These are phyloP conservation scores for Bruguiera sexangula DNA, from an alignment of 345 rosid species.

Conservation along the genomic window DNA sequence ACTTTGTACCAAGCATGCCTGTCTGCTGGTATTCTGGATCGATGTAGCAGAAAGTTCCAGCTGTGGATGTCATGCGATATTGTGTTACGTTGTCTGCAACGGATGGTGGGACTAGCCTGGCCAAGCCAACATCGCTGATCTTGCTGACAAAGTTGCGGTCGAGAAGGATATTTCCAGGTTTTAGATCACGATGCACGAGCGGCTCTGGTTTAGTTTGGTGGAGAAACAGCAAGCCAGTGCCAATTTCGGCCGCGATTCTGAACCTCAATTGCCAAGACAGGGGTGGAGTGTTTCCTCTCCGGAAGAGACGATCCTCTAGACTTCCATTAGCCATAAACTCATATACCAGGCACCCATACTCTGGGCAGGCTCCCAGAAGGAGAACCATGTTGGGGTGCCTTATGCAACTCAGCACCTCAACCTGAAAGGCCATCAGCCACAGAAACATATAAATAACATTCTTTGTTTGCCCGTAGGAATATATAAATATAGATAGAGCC, in stretches of 20 bases:
- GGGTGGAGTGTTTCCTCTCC: slow-evolving; percentile 52
- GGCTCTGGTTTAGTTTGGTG: slow-evolving; percentile 95
- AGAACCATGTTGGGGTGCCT: slow-evolving; percentile 93
- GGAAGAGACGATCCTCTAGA: slow-evolving; percentile 75
- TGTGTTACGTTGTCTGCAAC: slow-evolving; percentile 79
- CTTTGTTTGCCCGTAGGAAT: not conserved
- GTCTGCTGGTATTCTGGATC: slow-evolving; percentile 95
- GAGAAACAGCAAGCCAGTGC: slow-evolving; percentile 68
- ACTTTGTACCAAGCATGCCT: slow-evolving; percentile 81
- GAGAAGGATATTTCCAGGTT: slow-evolving; percentile 78
- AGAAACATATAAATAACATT: no score
- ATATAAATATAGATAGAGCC: no score
- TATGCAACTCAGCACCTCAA: slow-evolving; percentile 82
- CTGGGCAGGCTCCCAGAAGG: slow-evolving; percentile 86
- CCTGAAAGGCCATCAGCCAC: slow-evolving; percentile 36
- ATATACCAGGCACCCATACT: slow-evolving; percentile 84
- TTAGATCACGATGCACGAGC: slow-evolving; percentile 82
- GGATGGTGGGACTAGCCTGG: slow-evolving; percentile 80
- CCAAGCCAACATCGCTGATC: slow-evolving; percentile 84
- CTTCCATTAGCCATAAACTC: slow-evolving; percentile 91
- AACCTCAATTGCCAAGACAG: slow-evolving; percentile 86
- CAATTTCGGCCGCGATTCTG: slow-evolving; percentile 76
- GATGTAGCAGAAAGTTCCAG: slow-evolving; percentile 90
- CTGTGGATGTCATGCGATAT: slow-evolving; percentile 79
- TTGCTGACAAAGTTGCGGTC: slow-evolving; percentile 87